These are phyloP conservation scores for Hymenoscyphus fructigenus DNA, from an alignment of 2,329 filamentous ascomycete species.

Conservation along the genomic window DNA sequence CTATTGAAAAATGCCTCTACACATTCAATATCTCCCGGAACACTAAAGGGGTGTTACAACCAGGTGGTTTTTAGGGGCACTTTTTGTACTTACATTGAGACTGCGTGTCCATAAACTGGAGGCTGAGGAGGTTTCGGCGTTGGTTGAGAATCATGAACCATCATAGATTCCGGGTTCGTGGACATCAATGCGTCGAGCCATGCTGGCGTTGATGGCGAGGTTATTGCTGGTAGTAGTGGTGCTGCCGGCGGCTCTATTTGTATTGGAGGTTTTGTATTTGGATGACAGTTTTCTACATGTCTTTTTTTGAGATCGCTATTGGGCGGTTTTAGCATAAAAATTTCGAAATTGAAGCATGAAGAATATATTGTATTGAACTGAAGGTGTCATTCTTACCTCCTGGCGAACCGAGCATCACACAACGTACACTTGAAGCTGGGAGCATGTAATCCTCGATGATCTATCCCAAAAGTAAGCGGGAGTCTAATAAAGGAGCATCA, in stretches of 20 bases:
- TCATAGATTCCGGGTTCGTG: not conserved
- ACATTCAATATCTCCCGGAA: slow-evolving; percentile 6
- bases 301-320: slow-evolving; percentile 14
- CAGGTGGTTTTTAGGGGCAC: not conserved
- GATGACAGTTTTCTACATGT: slow-evolving; percentile 16
- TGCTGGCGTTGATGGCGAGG: slow-evolving; percentile 5
- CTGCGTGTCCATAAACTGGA: not conserved
- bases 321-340: no score
- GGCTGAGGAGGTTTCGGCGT: not conserved
- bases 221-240: not conserved
- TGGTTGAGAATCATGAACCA: not conserved
- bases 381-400: slow-evolving; percentile 5
- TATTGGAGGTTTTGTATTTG: not conserved
- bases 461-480: not conserved
- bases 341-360: no score
- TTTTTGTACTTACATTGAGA: not conserved
- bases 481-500: not conserved
- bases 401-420: slow-evolving; percentile 14
- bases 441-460: slow-evolving; percentile 12
- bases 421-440: slow-evolving; percentile 11
- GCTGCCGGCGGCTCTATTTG: not conserved
- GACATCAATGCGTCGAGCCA: slow-evolving; percentile 13
- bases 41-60: not conserved
- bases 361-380: no score
- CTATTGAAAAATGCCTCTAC: slow-evolving; percentile 8